Conservation (phyloP, 1,139 yeast genomes). For the Saccharomycopsis phalli region DNA sequence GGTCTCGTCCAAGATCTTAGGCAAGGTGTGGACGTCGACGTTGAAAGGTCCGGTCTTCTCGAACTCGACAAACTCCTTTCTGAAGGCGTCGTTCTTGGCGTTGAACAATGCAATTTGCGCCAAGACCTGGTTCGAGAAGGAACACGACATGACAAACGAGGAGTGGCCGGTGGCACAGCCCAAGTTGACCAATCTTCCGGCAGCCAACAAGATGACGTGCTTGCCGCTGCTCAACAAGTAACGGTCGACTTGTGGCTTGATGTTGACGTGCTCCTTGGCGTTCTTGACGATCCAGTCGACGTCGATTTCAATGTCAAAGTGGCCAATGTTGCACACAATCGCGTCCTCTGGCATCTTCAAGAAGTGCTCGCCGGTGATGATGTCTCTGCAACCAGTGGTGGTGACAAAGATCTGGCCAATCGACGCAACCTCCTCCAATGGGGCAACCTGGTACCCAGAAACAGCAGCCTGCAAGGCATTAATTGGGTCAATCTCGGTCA, state of each 20-base stretch:
- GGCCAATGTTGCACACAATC: conserved; percentile 99
- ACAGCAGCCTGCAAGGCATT: conserved; percentile 99
- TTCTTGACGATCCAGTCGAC: conserved; percentile 96
- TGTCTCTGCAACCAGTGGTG: conserved; percentile 99
- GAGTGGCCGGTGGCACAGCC: conserved; percentile 99
- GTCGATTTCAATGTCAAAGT: conserved; percentile 98
- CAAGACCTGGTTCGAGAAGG: conserved; percentile 98
- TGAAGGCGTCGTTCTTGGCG: conserved; percentile 75
- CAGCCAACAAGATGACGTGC: conserved; percentile 94
- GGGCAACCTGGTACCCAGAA: conserved; percentile 95
- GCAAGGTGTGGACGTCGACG: conserved; percentile 92
- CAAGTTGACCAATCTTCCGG: conserved; percentile 98
- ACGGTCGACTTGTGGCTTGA: conserved; percentile 99
- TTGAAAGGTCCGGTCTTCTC: conserved; percentile 87
- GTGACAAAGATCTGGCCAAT: conserved; percentile 97
- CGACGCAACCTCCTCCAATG: conserved; percentile 91
- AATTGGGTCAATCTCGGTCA: conserved; percentile 97
- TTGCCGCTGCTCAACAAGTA: conserved; percentile 84
- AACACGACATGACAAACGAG: conserved; percentile 98
- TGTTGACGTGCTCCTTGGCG: conserved; percentile 86
- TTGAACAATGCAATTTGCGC: conserved; percentile 99
- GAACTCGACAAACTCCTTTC: conserved; percentile 78
- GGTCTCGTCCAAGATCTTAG: conserved; percentile 98
- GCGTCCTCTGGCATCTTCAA: conserved; percentile 97
- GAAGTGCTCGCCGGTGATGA: conserved; percentile 86